A percentile compares a stretch with the other conserved stretches of the same genome.
These are phyloP conservation scores for Kodamaea sp. DNA, from an alignment of 1,139 yeast species.

Conservation along the genomic window DNA sequence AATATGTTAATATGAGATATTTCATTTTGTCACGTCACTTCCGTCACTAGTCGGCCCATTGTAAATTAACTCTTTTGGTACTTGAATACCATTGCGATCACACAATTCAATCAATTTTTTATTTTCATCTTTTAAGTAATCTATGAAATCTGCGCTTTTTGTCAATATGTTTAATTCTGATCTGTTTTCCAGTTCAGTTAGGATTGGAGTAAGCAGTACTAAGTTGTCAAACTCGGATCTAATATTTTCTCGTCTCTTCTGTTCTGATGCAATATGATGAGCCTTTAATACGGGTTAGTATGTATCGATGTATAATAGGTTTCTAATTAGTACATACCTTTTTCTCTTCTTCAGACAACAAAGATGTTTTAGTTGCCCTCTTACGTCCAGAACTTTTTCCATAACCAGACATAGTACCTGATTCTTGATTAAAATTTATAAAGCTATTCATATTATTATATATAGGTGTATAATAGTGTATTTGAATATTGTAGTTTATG, in stretches of 20 bases:
- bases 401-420: slow-evolving; percentile 4
- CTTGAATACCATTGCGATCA: slow-evolving; percentile 32
- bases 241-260: slow-evolving; percentile 45
- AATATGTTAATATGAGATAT: background rate
- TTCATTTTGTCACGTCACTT: slow-evolving; percentile 16
- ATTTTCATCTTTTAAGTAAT: slow-evolving; percentile 39
- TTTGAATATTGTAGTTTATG: no score
- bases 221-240: slow-evolving; percentile 46
- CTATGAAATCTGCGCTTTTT: slow-evolving; percentile 46
- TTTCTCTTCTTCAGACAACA: slow-evolving; percentile 44
- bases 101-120: slow-evolving; percentile 33
- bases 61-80: slow-evolving; percentile 38
- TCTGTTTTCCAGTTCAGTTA: slow-evolving; percentile 41
- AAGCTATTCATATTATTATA: slow-evolving; percentile 5
- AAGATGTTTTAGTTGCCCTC: slow-evolving; percentile 27
- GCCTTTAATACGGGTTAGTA: slow-evolving; percentile 26
- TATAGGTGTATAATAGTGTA: no score
- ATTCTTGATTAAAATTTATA: slow-evolving; percentile 7
- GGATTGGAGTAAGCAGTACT: slow-evolving; percentile 41
- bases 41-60: slow-evolving; percentile 33
- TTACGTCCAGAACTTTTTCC: slow-evolving; percentile 8
- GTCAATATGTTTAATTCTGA: slow-evolving; percentile 45
- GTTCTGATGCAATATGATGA: slow-evolving; percentile 51
- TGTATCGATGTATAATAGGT: background rate
- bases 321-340: slow-evolving; percentile 27